These are phyloP conservation scores for Inonotus hispidus DNA, from an alignment of 1,284 basidiomycete species.

Conservation along the genomic window DNA sequence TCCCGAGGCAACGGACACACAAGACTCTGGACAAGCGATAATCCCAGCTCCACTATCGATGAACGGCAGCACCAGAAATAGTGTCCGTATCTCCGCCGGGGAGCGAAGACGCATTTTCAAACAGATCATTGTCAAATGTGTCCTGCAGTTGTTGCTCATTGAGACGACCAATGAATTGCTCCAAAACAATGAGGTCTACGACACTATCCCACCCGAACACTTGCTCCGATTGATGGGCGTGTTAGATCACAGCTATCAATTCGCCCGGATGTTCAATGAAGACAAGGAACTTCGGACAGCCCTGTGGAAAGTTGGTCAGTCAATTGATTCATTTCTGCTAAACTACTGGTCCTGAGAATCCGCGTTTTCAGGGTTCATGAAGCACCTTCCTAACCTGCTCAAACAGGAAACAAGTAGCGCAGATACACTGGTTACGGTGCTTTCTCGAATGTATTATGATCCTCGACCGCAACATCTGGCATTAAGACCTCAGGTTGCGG, in stretches of 20 bases:
- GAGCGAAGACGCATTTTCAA: conserved; percentile 92
- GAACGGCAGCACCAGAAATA: conserved; percentile 41
- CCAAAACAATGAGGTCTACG: conserved; percentile 89
- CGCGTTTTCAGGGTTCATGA: conserved; percentile 85
- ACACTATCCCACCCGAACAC: conserved; percentile 91
- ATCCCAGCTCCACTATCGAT: conserved; percentile 78
- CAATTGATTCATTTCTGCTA: conserved; percentile 40
- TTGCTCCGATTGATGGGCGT: conserved; percentile 91
- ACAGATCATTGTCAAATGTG: conserved; percentile 99
- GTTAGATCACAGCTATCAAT: conserved; percentile 95
- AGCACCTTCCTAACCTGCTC: conserved; percentile 94
- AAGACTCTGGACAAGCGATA: conserved; percentile 58
- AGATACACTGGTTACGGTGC: conserved; percentile 88
- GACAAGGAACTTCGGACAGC: conserved; percentile 96
- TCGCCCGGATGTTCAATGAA: conserved; percentile 96
- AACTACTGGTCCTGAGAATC: not conserved
- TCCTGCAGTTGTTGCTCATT: conserved; percentile 93
- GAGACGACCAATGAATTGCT: conserved; percentile 97
- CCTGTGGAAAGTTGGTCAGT: conserved; percentile 98
- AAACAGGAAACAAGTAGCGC: conserved; percentile 99
- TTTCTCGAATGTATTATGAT: conserved; percentile 94
- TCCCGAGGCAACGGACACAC: conserved; percentile 49
- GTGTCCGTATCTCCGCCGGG: conserved; percentile 44
- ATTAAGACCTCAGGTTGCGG: conserved; percentile 77
- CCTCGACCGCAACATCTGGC: conserved; percentile 80